Conservation (phyloP, 2,329 filamentous ascomycete genomes). For the Coniochaeta hoffmannii region DNA sequence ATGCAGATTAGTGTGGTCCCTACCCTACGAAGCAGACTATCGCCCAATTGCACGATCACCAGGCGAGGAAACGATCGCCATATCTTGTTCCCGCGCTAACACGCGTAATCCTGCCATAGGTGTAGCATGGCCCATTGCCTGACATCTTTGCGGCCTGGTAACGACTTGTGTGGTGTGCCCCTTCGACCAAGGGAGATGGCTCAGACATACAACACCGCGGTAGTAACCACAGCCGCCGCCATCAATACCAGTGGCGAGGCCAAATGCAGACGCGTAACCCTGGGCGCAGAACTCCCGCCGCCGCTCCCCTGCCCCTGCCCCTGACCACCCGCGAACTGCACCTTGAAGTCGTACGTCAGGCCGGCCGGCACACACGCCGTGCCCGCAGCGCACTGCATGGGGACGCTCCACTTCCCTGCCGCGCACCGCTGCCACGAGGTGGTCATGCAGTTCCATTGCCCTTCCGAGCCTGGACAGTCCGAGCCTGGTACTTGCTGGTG, state of each 20-base stretch:
- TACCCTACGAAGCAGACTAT: too few relatives aligned
- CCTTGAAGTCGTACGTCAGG: constrained; percentile 30
- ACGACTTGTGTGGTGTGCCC: too few relatives aligned
- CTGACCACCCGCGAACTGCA: constrained; percentile 12
- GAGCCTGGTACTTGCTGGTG: constrained; percentile 21
- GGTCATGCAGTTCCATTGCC: constrained; percentile 48
- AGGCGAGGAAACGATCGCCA: too few relatives aligned
- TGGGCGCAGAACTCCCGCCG: neutral
- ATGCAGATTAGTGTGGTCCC: too few relatives aligned
- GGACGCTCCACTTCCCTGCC: constrained; percentile 35
- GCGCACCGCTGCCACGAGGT: constrained; percentile 43
- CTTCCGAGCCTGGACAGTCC: constrained; percentile 34
- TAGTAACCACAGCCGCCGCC: neutral
- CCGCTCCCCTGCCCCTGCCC: neutral
- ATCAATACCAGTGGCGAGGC: neutral
- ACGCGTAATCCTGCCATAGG: too few relatives aligned
- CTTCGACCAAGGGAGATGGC: too few relatives aligned
- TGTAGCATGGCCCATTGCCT: too few relatives aligned
- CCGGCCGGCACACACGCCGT: constrained; percentile 38
- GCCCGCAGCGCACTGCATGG: constrained; percentile 34
- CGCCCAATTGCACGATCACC: too few relatives aligned
- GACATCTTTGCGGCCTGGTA: too few relatives aligned
- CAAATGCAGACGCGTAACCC: neutral
- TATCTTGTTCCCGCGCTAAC: too few relatives aligned
- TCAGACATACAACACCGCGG: neutral